phyloP scores from a whole-genome alignment of 2,329 filamentous ascomycete genomes.

The Beauveria pseudobassiana region DNA sequence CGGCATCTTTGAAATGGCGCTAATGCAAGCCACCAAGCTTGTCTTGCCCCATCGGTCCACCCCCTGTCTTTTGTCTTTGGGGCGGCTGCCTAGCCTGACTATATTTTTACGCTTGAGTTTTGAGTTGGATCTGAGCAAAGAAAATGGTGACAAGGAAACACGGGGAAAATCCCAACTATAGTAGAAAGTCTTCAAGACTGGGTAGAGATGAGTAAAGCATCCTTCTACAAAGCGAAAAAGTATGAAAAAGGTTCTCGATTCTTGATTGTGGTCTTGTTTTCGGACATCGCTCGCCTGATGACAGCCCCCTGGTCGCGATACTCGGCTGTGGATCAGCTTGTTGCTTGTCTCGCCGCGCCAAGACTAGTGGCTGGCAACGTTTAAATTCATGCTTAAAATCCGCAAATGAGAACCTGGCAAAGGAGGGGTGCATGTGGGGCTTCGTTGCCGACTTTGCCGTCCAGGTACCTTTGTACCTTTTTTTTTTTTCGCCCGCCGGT shows the following conservation, averaged over 20 bases:
- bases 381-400: constrained; percentile 45
- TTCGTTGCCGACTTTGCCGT: constrained; percentile 11
- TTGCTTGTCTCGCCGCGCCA: constrained; percentile 24
- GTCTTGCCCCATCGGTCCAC: constrained; percentile 5
- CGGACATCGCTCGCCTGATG: neutral
- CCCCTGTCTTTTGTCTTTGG: neutral
- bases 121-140: neutral
- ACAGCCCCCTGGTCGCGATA: neutral
- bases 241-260: no score
- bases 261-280: no score
- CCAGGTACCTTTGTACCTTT: constrained; percentile 6
- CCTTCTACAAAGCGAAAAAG: no score
- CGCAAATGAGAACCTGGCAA: constrained; percentile 11
- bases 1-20: constrained; percentile 29
- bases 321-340: constrained; percentile 2
- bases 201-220: no score
- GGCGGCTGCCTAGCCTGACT: neutral
- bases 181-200: neutral
- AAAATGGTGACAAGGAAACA: neutral
- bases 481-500: neutral
- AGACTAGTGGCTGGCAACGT: constrained; percentile 38
- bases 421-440: neutral
- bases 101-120: constrained; percentile 18
- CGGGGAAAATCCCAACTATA: no score
- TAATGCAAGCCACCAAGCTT: constrained; percentile 15